Evolutionary conservation across 1,139 yeast genomes (phyloP).

Genomic region (Magnusiomyces tetraspermus): DNA sequence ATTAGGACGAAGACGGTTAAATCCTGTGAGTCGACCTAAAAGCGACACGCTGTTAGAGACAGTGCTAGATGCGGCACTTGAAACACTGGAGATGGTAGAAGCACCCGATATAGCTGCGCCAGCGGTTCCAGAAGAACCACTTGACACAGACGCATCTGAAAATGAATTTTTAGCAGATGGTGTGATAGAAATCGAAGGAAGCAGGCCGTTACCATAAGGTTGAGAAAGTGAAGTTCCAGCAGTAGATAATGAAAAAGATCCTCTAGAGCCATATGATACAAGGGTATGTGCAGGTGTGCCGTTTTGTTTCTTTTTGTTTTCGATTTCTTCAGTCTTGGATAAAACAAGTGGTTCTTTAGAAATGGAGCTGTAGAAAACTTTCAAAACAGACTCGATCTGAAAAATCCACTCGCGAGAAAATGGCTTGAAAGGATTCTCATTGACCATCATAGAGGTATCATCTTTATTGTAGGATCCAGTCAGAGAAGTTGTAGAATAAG

Average conservation of each 20-base stretch:
- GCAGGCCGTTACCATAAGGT: conserved; percentile 5
- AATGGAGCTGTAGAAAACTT: conserved; percentile 24
- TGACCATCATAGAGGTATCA: conserved; percentile 22
- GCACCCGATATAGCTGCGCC: conserved; percentile 4
- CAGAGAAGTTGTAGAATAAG: conserved; percentile 8
- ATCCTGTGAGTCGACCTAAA: conserved; percentile 20
- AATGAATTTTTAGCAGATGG: conserved; percentile 8
- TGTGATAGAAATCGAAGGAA: conserved; percentile 14
- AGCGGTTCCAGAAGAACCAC: conserved; percentile 3
- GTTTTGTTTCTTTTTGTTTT: conserved; percentile 8
- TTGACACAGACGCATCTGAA: not conserved
- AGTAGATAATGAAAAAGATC: conserved; percentile 8
- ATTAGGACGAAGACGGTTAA: conserved; percentile 19
- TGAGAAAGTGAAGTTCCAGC: conserved; percentile 5
- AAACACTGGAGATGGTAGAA: not conserved
- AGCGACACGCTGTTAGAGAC: conserved; percentile 16
- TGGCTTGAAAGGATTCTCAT: conserved; percentile 17
- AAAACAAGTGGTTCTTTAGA: conserved; percentile 25
- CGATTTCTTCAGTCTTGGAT: conserved; percentile 19
- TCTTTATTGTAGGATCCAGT: conserved; percentile 10
- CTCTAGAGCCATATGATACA: not conserved
- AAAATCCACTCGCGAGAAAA: conserved; percentile 25
- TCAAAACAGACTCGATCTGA: conserved; percentile 24
- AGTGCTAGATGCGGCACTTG: not conserved
- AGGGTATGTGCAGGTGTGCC: not conserved